phyloP scores from a whole-genome alignment of 2,329 filamentous ascomycete genomes.

The Botrytis cinerea region DNA sequence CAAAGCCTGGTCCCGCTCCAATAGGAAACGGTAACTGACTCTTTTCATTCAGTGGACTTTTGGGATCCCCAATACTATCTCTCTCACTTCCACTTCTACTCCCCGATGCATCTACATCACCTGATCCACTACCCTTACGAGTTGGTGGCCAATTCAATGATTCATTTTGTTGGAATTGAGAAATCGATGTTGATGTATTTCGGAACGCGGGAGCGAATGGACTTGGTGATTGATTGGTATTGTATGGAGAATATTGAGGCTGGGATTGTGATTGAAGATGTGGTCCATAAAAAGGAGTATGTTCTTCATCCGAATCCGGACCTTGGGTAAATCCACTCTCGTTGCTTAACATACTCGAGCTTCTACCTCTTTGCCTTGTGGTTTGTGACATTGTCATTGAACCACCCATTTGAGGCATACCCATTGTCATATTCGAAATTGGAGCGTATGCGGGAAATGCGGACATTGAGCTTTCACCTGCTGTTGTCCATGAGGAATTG shows the following conservation, averaged over 20 bases:
- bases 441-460: constrained; percentile 18
- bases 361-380: constrained; percentile 43
- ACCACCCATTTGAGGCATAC: constrained; percentile 2
- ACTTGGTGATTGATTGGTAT: constrained; percentile 18
- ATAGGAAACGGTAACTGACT: constrained; percentile 8
- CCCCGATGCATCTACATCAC: constrained; percentile 31
- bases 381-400: constrained; percentile 13
- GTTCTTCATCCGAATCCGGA: constrained; percentile 46
- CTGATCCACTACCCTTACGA: constrained; percentile 24
- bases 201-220: constrained; percentile 14
- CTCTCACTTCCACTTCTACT: constrained; percentile 47
- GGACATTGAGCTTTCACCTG: constrained; percentile 15
- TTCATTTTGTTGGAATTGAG: constrained; percentile 6
- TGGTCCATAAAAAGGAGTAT: constrained; percentile 8
- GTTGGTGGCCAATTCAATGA: not conserved
- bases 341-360: constrained; percentile 67
- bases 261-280: constrained; percentile 16
- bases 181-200: not conserved
- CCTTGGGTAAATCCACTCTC: constrained; percentile 68
- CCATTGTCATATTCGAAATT: constrained; percentile 3
- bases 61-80: constrained; percentile 53
- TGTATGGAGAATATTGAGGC: constrained; percentile 11
- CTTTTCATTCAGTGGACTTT: constrained; percentile 48
- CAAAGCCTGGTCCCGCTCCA: constrained; percentile 2
- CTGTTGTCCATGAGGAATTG: constrained; percentile 12